Percentiles rank a stretch among this genome's conserved stretches.
phyloP scores from a whole-genome alignment of 768 basidiomycete species.

The Phylloporus sp. region DNA sequence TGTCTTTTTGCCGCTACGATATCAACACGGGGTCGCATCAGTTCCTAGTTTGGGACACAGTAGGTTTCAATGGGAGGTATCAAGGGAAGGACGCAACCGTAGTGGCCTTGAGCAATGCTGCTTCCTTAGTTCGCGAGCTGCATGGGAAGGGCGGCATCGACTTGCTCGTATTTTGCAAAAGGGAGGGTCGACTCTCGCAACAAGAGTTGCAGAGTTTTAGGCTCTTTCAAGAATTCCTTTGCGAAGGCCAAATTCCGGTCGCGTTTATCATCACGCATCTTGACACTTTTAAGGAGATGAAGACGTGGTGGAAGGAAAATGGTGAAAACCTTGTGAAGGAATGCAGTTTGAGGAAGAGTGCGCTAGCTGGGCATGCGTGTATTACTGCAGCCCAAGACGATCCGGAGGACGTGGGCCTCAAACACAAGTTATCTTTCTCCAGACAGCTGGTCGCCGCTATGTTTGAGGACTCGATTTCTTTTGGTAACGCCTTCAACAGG shows the following conservation, averaged over 20 bases:
- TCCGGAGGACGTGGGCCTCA: not conserved
- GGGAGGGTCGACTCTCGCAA: constrained; percentile 26
- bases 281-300: constrained; percentile 28
- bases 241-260: constrained; percentile 35
- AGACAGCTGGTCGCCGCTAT: constrained; percentile 14
- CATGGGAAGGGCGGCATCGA: constrained; percentile 31
- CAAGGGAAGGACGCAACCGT: constrained; percentile 3
- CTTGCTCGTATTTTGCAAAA: constrained; percentile 38
- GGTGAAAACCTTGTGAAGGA: constrained; percentile 9
- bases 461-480: constrained; percentile 22
- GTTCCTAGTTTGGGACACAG: constrained; percentile 33
- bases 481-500: constrained; percentile 11
- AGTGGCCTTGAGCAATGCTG: constrained; percentile 24
- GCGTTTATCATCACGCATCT: constrained; percentile 39
- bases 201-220: constrained; percentile 30
- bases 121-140: constrained; percentile 28
- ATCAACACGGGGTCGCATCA: constrained; percentile 15
- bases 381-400: constrained; percentile 20
- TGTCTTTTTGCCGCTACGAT: constrained; percentile 23
- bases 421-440: constrained; percentile 11
- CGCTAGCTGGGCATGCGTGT: constrained; percentile 27
- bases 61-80: constrained; percentile 24
- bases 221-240: constrained; percentile 38
- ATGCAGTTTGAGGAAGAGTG: constrained; percentile 7
- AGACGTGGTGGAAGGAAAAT: constrained; percentile 31